A percentile compares a stretch with the other conserved stretches of the same genome.
phyloP scores from a whole-genome alignment of 2,329 filamentous ascomycete genomes.

The Pseudocercospora macadamiae region DNA sequence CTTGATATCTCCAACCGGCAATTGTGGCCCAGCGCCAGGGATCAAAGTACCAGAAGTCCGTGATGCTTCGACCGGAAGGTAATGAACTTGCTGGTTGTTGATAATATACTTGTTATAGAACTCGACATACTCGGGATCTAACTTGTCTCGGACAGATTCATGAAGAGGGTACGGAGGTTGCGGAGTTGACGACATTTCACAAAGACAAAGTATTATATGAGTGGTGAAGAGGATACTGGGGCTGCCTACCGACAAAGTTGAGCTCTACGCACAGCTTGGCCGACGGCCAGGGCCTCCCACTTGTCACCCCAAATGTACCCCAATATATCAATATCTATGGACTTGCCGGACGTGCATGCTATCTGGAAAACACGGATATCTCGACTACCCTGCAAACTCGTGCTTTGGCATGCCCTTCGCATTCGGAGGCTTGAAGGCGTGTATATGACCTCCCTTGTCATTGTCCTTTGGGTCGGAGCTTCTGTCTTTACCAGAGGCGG shows the following conservation, averaged over 20 bases:
- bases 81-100: slow-evolving; percentile 3
- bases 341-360: background rate
- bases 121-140: slow-evolving; percentile 4
- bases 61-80: background rate
- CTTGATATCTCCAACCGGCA: slow-evolving; percentile 1
- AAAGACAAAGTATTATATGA: background rate
- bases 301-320: background rate
- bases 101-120: slow-evolving; percentile 5
- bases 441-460: slow-evolving; percentile 4
- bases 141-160: background rate
- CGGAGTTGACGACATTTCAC: background rate
- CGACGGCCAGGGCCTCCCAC: background rate
- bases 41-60: slow-evolving; percentile 1
- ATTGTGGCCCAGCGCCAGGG: slow-evolving; percentile 1
- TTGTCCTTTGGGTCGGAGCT: slow-evolving; percentile 2
- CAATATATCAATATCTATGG: background rate
- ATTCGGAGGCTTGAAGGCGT: background rate
- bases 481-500: slow-evolving; percentile 1
- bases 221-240: background rate
- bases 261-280: background rate
- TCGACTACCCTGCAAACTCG: slow-evolving; percentile 6
- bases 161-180: slow-evolving; percentile 7
- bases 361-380: background rate
- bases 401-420: slow-evolving; percentile 4
- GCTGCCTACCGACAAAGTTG: background rate